Evolutionary conservation across 306 rosid genomes (phyloP).

Genomic region (Dalbergia cochinchinensis): DNA sequence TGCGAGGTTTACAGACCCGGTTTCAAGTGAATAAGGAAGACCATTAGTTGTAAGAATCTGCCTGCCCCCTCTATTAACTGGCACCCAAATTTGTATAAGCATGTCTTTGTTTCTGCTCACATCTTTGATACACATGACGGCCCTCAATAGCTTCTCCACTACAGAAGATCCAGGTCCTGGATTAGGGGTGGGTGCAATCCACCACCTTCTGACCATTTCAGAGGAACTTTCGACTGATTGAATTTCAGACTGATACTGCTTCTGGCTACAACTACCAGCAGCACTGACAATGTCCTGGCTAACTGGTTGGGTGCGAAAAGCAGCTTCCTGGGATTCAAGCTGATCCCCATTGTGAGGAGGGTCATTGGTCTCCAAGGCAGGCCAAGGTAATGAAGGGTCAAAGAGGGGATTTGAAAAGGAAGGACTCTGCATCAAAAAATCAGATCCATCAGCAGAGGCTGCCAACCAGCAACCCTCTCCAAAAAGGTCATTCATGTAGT

Average conservation of each 20-base stretch:
- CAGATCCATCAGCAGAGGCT: slow-evolving; percentile 71
- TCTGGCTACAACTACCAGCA: slow-evolving; percentile 36
- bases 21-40: slow-evolving; percentile 66
- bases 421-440: slow-evolving; percentile 62
- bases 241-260: slow-evolving; percentile 50
- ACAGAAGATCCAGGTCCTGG: slow-evolving; percentile 58
- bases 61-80: slow-evolving; percentile 69
- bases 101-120: slow-evolving; percentile 70
- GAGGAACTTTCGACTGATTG: slow-evolving; percentile 43
- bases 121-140: slow-evolving; percentile 66
- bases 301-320: slow-evolving; percentile 22
- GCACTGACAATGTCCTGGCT: slow-evolving; percentile 44
- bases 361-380: slow-evolving; percentile 55
- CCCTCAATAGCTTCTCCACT: slow-evolving; percentile 68
- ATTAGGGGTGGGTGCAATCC: slow-evolving; percentile 64
- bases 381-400: slow-evolving; percentile 71
- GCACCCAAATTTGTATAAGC: slow-evolving; percentile 92
- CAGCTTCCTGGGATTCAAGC: slow-evolving; percentile 46
- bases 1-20: slow-evolving; percentile 65
- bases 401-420: slow-evolving; percentile 59
- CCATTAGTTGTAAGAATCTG: slow-evolving; percentile 68
- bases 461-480: slow-evolving; percentile 90
- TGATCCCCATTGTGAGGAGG: slow-evolving; percentile 49
- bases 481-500: slow-evolving; percentile 84
- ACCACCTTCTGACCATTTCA: slow-evolving; percentile 61